Evolutionary conservation across 2,329 filamentous ascomycete genomes (phyloP), one percentile per base, ranked within the genome.

Genomic region (Ascochyta fabae): DNA sequence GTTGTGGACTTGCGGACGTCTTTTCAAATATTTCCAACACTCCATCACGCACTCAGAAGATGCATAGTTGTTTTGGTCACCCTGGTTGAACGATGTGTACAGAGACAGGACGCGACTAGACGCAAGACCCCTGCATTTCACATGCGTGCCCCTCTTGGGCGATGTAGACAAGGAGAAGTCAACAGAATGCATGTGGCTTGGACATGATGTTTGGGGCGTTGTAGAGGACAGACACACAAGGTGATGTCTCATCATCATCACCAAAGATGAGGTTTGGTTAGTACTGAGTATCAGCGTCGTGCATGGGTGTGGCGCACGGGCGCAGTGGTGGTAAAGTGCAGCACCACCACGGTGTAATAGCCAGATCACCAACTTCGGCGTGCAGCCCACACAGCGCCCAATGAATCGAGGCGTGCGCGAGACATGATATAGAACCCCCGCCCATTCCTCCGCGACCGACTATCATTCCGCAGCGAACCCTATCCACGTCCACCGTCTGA

Each of bases 341-440:
- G 59, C 56, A 66, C 52, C 56, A 55, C 59, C 56, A 53, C 58
- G 52, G 47, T 31, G 29, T 60, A 64, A 65, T 53, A 64, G 68
- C 63, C 71, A 72, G 65, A 71, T 73, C 68, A 69, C 65, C 67
- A 63, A 65, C 58, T 62, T 67, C 59, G 53, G 53, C 50, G 35
- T 56, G 60, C 45, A 46, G 56, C 42, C 33, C 56, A 34, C 50
- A 40, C 53, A 47, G 59, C 50, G 36, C 57, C 55, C 40, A 43
- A 59, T 44, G 24, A 36, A 34, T 45, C 40, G 44, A 43, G 53
- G 48, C 45, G 57, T 53, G 53, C 57, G 55, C 51, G 16, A 29
- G 42, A 34, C 41, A 59, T 71, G 70, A 69, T 50, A 71, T 67
- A 66, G 60, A 58, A 42, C 29, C 55, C 55, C 40, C 55, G 43